Percentiles rank a stretch among this genome's conserved stretches.
Evolutionary conservation across 164 flowering plant genomes (phyloP).

Genomic region (Dillenia turbinata): DNA sequence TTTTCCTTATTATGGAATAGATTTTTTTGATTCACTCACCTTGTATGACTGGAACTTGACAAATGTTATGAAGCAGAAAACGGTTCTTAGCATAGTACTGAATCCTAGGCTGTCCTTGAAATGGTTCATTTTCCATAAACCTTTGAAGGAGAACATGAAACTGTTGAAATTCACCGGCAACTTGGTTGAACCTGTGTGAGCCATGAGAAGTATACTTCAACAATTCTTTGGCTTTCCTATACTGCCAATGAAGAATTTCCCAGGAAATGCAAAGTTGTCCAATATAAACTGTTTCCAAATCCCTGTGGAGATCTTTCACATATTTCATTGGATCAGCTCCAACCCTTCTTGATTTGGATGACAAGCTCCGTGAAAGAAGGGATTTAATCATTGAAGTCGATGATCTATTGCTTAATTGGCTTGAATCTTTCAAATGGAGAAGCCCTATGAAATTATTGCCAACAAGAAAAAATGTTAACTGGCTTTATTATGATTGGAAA

Average conservation of each 20-base stretch:
- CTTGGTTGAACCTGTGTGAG: constrained; percentile 40
- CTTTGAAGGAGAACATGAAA: constrained; percentile 76
- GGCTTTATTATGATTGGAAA: too few relatives aligned
- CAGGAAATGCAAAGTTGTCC: constrained; percentile 88
- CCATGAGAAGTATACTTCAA: constrained; percentile 35
- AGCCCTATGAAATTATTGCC: constrained; percentile 38
- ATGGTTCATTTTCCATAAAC: constrained; percentile 70
- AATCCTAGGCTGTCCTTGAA: constrained; percentile 55
- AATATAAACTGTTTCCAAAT: constrained; percentile 70
- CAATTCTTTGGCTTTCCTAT: constrained; percentile 41
- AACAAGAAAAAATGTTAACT: not conserved
- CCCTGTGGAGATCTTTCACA: constrained; percentile 39
- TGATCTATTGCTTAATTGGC: constrained; percentile 23
- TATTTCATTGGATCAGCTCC: constrained; percentile 41
- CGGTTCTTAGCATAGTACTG: constrained; percentile 57
- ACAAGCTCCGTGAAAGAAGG: constrained; percentile 27
- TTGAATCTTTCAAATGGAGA: constrained; percentile 51
- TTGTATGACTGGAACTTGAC: constrained; percentile 77
- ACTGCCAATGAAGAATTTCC: constrained; percentile 90
- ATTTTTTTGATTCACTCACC: constrained; percentile 34
- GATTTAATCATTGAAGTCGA: constrained; percentile 21
- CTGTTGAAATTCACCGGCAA: constrained; percentile 66
- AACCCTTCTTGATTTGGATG: constrained; percentile 20
- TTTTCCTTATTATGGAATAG: too few relatives aligned
- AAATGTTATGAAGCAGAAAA: constrained; percentile 42